A percentile compares a stretch with the other conserved stretches of the same genome.
Conservation (phyloP, 139 green algal genomes). For the Tetradesmus lagerheimii region DNA sequence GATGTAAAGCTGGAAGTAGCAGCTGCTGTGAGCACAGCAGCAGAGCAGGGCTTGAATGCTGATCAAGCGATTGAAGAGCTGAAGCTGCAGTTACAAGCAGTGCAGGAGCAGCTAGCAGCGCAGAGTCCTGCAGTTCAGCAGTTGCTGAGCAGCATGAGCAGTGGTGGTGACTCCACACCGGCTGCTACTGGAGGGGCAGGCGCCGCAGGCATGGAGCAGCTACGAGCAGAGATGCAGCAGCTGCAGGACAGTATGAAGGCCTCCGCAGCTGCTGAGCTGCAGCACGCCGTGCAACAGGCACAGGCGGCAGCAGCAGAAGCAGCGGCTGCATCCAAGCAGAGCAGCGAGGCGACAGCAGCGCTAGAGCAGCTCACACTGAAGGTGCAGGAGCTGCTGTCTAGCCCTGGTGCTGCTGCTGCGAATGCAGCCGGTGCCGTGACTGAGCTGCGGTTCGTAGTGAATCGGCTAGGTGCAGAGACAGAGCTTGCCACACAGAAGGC, state of each 20-base stretch:
- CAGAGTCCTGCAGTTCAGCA: background rate
- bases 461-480: background rate
- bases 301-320: background rate
- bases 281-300: background rate
- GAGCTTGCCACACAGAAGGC: background rate
- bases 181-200: background rate
- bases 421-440: background rate
- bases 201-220: background rate
- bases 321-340: background rate
- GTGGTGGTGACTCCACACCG: too few species aligned
- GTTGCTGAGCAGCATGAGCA: background rate
- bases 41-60: background rate
- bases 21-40: background rate
- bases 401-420: background rate
- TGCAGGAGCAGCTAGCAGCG: slow-evolving; percentile 4
- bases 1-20: background rate
- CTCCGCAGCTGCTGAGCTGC: background rate
- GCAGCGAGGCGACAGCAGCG: background rate
- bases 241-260: background rate
- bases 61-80: background rate
- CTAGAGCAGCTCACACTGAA: background rate
- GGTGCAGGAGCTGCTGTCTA: background rate
- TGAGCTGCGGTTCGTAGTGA: background rate
- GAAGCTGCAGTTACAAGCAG: background rate
- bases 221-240: background rate